A percentile compares a stretch with the other conserved stretches of the same genome.
These are phyloP conservation scores for Kodamaea plutei DNA, from an alignment of 1,139 yeast species.

Conservation along the genomic window DNA sequence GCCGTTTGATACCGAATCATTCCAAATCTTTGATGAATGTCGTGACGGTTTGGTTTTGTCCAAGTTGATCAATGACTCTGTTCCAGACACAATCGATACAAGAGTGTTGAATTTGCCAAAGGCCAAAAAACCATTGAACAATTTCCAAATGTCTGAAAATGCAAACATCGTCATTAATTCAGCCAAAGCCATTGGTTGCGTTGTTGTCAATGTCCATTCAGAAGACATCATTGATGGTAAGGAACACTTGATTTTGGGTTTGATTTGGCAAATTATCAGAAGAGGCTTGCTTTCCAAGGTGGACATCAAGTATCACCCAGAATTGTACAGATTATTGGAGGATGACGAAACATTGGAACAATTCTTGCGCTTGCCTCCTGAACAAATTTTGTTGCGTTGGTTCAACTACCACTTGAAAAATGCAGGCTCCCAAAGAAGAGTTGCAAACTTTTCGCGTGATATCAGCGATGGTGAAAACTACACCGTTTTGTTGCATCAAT, in stretches of 20 bases:
- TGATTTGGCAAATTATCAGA: conserved; percentile 97
- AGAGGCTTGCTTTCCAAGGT: conserved; percentile 92
- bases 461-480: conserved; percentile 95
- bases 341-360: conserved; percentile 98
- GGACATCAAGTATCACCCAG: conserved; percentile 95
- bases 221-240: conserved; percentile 97
- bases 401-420: conserved; percentile 92
- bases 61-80: conserved; percentile 92
- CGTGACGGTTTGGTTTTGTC: conserved; percentile 92
- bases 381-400: conserved; percentile 95
- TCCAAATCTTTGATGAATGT: conserved; percentile 95
- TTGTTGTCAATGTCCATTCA: conserved; percentile 95
- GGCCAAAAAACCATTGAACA: conserved; percentile 71
- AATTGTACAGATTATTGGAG: conserved; percentile 86
- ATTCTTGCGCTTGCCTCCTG: conserved; percentile 94
- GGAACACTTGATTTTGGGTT: conserved; percentile 91
- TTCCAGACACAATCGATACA: conserved; percentile 96
- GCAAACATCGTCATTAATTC: conserved; percentile 97
- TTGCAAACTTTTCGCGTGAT: conserved; percentile 79
- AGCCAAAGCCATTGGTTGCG: conserved; percentile 98
- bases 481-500: conserved; percentile 81
- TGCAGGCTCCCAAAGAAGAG: conserved; percentile 88
- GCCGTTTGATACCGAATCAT: conserved; percentile 91
- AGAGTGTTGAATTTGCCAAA: conserved; percentile 91
- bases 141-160: conserved; percentile 93